A percentile compares a stretch with the other conserved stretches of the same genome.
Evolutionary conservation across 1,139 yeast genomes (phyloP).

Genomic region (Geotrichum cucujoidarum): DNA sequence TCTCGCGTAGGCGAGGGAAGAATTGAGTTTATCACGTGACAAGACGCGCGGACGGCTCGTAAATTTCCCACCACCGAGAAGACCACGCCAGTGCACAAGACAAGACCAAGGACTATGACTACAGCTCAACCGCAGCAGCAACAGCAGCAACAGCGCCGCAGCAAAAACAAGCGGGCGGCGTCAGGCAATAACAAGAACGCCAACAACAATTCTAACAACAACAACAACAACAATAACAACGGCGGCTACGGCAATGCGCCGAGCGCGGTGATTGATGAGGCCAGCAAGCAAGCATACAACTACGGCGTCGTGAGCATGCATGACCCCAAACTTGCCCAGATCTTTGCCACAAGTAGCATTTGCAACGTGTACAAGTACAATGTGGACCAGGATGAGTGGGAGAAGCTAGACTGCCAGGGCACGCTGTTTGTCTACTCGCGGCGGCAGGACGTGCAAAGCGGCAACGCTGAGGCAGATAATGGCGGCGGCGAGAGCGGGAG

Average conservation of each 20-base stretch:
- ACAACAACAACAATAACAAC: slow-evolving; percentile 10
- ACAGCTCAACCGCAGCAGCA: slow-evolving; percentile 8
- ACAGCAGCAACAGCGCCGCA: neutral
- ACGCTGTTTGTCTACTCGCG: slow-evolving; percentile 75
- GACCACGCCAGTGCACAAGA: too few relatives aligned
- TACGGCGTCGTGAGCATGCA: slow-evolving; percentile 78
- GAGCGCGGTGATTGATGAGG: slow-evolving; percentile 20
- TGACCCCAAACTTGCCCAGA: slow-evolving; percentile 73
- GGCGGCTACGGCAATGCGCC: slow-evolving; percentile 6
- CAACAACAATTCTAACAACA: slow-evolving; percentile 13
- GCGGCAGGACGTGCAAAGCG: slow-evolving; percentile 35
- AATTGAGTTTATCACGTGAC: slow-evolving; percentile 8
- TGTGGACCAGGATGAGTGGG: slow-evolving; percentile 67
- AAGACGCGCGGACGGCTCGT: too few relatives aligned
- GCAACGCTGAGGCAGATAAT: slow-evolving; percentile 18
- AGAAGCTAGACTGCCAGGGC: slow-evolving; percentile 73
- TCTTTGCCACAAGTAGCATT: slow-evolving; percentile 71
- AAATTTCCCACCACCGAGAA: too few relatives aligned
- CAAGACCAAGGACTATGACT: neutral
- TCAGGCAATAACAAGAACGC: neutral
- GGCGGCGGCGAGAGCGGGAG: slow-evolving; percentile 21
- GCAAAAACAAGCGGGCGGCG: neutral
- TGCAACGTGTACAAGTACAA: slow-evolving; percentile 74
- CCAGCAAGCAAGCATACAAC: slow-evolving; percentile 43
- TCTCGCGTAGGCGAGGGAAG: too few relatives aligned